Evolutionary conservation across 805 yeast genomes (phyloP), one percentile per base, ranked within the genome.

Genomic region (Wickerhamomyces sydowiorum): DNA sequence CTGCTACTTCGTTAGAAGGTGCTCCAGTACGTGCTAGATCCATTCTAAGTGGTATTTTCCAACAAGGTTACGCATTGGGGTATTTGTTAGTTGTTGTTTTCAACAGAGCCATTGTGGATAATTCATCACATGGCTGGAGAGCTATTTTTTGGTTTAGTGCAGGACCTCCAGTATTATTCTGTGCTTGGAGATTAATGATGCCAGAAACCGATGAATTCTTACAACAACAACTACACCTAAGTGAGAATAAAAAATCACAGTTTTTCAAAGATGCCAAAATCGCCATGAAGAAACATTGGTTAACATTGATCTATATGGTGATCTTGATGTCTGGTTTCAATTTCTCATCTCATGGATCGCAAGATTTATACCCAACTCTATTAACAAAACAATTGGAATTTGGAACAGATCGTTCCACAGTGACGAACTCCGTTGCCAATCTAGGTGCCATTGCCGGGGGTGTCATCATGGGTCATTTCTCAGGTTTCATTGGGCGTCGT

Each of bases 51-150:
- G 87, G 86, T 37, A 60, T 85, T 33, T 76, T 87, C 57, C 95
- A 86, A 62, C 84, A 86, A 59, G 95, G 95, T 46, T 87, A 82
- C 51, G 82, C 85, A 1, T 71, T 82, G 37, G 89, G 89, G 20
- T 81, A 80, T 51, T 62, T 82, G 21, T 56, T 81, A 45, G 86
- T 80, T 6, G 85, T 80, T 38, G 67, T 80, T 20, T 82, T 80
- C 64, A 75, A 75, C 46, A 68, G 87, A 57, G 83, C 82, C 27
- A 73, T 82, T 46, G 76, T 74, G 8, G 75, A 72, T 53, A 73
- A 69, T 44, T 65, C 80, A 4, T 51, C 64, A 1, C 68, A 76
- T 43, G 65, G 69, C 0, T 82, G 88, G 88, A 73, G 85, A 61
- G 70, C 82, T 3, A 57, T 82, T 43, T 80, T 78, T 59, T 80